These are phyloP conservation scores for Aspergillus coremiiformis DNA, from an alignment of 495 filamentous ascomycete species.

Conservation along the genomic window DNA sequence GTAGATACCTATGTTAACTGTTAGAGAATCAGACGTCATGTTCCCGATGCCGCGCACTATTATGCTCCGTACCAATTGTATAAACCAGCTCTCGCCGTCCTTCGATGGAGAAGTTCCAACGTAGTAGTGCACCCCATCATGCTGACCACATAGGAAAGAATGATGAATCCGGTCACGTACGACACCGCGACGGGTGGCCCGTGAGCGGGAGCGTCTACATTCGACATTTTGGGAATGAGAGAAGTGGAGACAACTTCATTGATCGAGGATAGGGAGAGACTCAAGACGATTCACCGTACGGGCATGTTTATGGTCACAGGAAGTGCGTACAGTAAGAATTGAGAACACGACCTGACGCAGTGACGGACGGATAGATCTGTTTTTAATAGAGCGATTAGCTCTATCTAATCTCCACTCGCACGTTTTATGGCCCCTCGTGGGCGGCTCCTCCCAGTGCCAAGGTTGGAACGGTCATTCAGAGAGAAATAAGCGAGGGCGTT, in stretches of 20 bases:
- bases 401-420: slow-evolving; percentile 5
- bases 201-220: slow-evolving; percentile 1
- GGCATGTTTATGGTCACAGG: background rate
- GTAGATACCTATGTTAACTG: slow-evolving; percentile 51
- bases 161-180: slow-evolving; percentile 57
- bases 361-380: background rate
- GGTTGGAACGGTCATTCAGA: background rate
- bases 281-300: background rate
- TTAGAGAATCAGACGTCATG: background rate
- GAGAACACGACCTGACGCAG: background rate
- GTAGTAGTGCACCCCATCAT: slow-evolving; percentile 69
- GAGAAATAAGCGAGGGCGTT: slow-evolving; percentile 1
- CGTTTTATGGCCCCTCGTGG: background rate
- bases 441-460: slow-evolving; percentile 3
- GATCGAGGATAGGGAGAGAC: background rate
- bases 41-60: too few relatives aligned
- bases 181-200: slow-evolving; percentile 18
- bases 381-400: slow-evolving; percentile 2
- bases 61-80: slow-evolving; percentile 63
- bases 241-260: slow-evolving; percentile 1
- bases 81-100: slow-evolving; percentile 57
- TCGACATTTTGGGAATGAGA: slow-evolving; percentile 20
- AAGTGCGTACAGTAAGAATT: background rate
- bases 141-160: slow-evolving; percentile 72
- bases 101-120: slow-evolving; percentile 71